Evolutionary conservation across 2,329 filamentous ascomycete genomes (phyloP), one percentile per base, ranked within the genome.

Genomic region (Pseudogymnoascus sp.): DNA sequence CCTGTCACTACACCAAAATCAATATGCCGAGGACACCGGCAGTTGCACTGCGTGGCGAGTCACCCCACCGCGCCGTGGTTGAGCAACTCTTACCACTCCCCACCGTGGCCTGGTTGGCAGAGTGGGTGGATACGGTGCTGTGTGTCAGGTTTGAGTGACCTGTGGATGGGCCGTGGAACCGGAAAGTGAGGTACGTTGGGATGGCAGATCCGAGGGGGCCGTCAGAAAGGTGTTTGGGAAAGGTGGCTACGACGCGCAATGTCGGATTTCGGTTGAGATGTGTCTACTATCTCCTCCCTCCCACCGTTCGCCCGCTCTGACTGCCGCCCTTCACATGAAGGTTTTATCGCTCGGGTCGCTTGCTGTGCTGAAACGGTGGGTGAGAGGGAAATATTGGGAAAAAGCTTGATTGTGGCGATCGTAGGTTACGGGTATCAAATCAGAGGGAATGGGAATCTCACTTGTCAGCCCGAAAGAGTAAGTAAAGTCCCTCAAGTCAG

Each of bases 281-380:
- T 31, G 25, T 28, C 7, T 6, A 1, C 6, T 28, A 6, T 28
- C 23, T 25, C n/a, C n/a, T n/a, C n/a, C n/a, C n/a, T n/a, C n/a
- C n/a, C n/a, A n/a, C n/a, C n/a, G n/a, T n/a, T n/a, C n/a, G n/a
- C n/a, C n/a, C n/a, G n/a, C n/a, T n/a, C n/a, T 34, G 11, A 28
- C 45, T 31, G 45, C 45, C 45, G 23, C 45, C 16, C 45, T 54
- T 54, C 45, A 54, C 45, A 54, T 54, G 45, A 54, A 54, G 45
- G 23, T 16, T 48, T 14, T 28, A 28, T 28, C 16, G 21, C 43
- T 48, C 43, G 43, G 43, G 45, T 54, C 45, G 45, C 14, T 8
- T 51, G 21, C 23, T 25, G 23, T 25, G 2, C 14, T 54, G 45
- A 54, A 54, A 54, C 45, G 23, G 28, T 31, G 10, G 4, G 7